Conservation (phyloP, 2,329 filamentous ascomycete species). For the Colletotrichum simmondsii region DNA sequence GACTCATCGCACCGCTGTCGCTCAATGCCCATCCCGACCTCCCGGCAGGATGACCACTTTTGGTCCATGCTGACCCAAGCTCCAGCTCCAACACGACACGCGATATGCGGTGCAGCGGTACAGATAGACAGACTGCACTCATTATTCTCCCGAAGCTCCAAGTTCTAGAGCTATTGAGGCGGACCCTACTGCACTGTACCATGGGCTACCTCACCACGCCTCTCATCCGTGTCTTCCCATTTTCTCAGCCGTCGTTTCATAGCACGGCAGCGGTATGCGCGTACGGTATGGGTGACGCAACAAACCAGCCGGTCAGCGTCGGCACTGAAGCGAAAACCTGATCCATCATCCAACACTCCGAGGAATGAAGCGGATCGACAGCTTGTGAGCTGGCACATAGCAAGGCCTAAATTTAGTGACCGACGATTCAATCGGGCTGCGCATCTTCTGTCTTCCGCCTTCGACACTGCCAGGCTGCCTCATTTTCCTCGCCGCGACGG, state of each 20-base stretch:
- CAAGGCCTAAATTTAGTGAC: constrained; percentile 31
- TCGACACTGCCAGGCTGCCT: constrained; percentile 12
- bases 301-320: constrained; percentile 30
- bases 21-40: constrained; percentile 26
- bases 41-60: constrained; percentile 8
- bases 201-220: constrained; percentile 9
- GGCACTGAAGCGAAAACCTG: constrained; percentile 31
- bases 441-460: not conserved
- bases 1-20: constrained; percentile 15
- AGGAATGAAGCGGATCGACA: constrained; percentile 33
- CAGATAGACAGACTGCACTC: too few species aligned
- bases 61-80: constrained; percentile 19
- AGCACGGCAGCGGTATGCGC: constrained; percentile 14
- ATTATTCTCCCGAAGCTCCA: not conserved
- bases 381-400: constrained; percentile 32
- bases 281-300: constrained; percentile 26
- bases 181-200: constrained; percentile 5
- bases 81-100: constrained; percentile 13
- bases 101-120: not conserved
- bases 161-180: not conserved
- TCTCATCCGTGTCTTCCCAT: not conserved
- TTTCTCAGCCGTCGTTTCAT: constrained; percentile 17
- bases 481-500: constrained; percentile 13
- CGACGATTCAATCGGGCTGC: constrained; percentile 9
- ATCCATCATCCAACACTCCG: constrained; percentile 13